These are phyloP conservation scores for Lantana camara DNA, from an alignment of 257 asterid genomes.

Conservation along the genomic window DNA sequence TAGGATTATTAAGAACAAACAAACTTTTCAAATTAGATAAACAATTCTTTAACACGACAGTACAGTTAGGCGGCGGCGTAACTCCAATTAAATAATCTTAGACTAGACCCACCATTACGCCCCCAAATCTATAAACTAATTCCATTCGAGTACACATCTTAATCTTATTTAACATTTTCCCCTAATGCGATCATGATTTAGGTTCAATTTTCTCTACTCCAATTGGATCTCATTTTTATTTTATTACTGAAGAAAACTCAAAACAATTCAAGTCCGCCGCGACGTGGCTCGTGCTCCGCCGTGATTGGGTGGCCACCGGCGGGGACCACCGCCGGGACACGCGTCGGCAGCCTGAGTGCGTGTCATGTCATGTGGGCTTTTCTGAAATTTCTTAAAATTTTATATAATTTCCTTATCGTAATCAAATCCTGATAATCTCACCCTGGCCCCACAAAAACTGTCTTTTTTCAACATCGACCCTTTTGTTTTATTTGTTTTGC, in stretches of 20 bases:
- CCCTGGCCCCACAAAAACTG: background rate
- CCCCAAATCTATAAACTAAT: too few species aligned
- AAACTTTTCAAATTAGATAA: too few species aligned
- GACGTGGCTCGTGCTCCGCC: slow-evolving; percentile 27
- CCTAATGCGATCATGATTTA: background rate
- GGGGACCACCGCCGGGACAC: slow-evolving; percentile 34
- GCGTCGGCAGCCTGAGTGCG: slow-evolving; percentile 27
- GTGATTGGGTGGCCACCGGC: slow-evolving; percentile 4
- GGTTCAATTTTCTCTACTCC: background rate
- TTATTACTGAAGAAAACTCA: too few species aligned
- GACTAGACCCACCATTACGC: too few species aligned
- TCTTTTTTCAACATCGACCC: too few species aligned
- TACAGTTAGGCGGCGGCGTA: too few species aligned
- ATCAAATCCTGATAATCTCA: slow-evolving; percentile 19
- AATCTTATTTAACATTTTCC: background rate
- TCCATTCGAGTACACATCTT: too few species aligned
- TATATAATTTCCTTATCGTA: background rate
- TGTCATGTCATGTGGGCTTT: slow-evolving; percentile 32
- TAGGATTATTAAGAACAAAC: too few species aligned
- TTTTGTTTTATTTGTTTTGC: too few species aligned
- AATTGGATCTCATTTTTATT: background rate
- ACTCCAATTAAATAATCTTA: too few species aligned
- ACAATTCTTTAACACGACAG: too few species aligned
- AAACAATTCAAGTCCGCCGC: too few species aligned
- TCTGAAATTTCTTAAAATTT: background rate